Percentiles rank a stretch among this genome's conserved stretches.
These are phyloP conservation scores for Arabidopsis thaliana DNA, from an alignment of 345 rosid genomes.

Conservation along the genomic window DNA sequence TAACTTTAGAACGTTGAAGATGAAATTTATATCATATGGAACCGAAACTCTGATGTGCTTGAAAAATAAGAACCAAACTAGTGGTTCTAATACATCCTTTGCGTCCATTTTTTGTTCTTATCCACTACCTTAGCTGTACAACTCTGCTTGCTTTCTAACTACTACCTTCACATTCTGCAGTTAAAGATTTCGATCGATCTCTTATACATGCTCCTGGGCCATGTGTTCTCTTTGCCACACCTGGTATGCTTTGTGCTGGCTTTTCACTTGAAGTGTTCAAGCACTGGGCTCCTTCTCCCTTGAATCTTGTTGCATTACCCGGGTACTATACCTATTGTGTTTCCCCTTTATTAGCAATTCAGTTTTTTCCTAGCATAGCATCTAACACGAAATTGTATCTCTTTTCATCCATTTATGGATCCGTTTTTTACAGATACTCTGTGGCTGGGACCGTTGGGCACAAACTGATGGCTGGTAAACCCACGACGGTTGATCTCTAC, in stretches of 20 bases:
- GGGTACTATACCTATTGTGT: conserved; percentile 56
- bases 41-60: neutral
- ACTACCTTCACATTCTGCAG: conserved; percentile 50
- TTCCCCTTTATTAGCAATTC: conserved; percentile 6
- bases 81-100: neutral
- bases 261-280: conserved; percentile 94
- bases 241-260: conserved; percentile 97
- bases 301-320: conserved; percentile 86
- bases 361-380: neutral
- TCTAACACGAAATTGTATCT: conserved; percentile 1
- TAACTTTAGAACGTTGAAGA: neutral
- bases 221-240: conserved; percentile 98
- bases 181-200: conserved; percentile 79
- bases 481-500: conserved; percentile 78
- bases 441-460: conserved; percentile 96
- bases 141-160: conserved; percentile 30
- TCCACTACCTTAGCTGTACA: conserved; percentile 1
- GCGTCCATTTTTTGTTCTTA: neutral
- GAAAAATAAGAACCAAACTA: neutral
- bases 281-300: conserved; percentile 90
- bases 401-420: neutral
- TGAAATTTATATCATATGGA: neutral
- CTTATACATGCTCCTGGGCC: conserved; percentile 87
- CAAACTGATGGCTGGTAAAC: conserved; percentile 87
- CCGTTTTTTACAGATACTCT: conserved; percentile 61